These are phyloP conservation scores for Sclerotinia glacialis DNA, from an alignment of 2,329 filamentous ascomycete species.

Conservation along the genomic window DNA sequence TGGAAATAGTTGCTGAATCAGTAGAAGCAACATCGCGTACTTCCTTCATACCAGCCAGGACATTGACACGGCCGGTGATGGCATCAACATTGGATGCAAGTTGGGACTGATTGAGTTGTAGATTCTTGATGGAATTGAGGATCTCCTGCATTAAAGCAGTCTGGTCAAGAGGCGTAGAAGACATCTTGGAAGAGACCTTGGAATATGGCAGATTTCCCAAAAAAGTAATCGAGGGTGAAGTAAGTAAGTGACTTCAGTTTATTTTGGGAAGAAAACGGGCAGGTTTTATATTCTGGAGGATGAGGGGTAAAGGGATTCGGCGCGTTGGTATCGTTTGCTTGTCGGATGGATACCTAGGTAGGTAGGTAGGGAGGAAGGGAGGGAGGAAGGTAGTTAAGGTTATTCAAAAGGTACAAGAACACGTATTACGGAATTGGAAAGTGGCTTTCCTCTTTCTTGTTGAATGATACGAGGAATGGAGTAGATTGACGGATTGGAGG, in stretches of 20 bases:
- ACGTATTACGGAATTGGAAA: conserved; percentile 7
- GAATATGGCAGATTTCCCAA: not conserved
- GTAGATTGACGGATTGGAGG: not conserved
- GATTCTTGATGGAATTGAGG: conserved; percentile 51
- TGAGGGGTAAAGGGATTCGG: conserved; percentile 8
- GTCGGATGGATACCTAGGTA: not conserved
- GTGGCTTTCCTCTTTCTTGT: conserved; percentile 1
- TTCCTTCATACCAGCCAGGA: conserved; percentile 57
- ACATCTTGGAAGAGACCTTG: not conserved
- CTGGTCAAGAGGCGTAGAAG: conserved; percentile 33
- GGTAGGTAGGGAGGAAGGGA: not conserved
- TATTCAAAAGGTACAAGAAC: conserved; percentile 12
- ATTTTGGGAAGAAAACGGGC: not conserved
- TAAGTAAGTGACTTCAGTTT: not conserved
- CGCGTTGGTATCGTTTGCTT: conserved; percentile 6
- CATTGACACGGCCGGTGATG: conserved; percentile 61
- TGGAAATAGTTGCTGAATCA: conserved; percentile 23
- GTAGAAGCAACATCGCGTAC: conserved; percentile 49
- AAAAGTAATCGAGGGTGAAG: not conserved
- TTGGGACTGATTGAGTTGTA: conserved; percentile 54
- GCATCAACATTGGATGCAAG: conserved; percentile 56
- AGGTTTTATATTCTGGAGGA: not conserved
- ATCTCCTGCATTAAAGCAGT: conserved; percentile 51
- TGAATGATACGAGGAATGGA: not conserved
- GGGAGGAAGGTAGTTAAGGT: too few species aligned